A percentile compares a stretch with the other conserved stretches of the same genome.
These are phyloP conservation scores for Bertia moriformis DNA, from an alignment of 2,329 filamentous ascomycete species.

Conservation along the genomic window DNA sequence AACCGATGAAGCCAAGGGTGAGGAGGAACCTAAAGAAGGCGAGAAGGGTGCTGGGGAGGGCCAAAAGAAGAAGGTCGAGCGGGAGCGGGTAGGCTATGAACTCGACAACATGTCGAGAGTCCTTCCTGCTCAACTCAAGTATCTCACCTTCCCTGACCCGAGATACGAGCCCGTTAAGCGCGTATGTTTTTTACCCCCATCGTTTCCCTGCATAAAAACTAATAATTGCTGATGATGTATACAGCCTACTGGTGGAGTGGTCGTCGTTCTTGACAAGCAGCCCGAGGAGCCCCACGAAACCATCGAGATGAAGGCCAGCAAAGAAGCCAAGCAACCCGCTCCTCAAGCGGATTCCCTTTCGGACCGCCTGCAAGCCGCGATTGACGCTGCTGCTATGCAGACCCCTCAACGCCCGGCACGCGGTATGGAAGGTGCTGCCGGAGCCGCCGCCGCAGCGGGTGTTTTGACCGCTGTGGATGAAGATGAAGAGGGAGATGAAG, in stretches of 20 bases:
- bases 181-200: not conserved
- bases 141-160: slow-evolving; percentile 78
- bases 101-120: slow-evolving; percentile 95
- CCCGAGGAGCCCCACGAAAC: slow-evolving; percentile 66
- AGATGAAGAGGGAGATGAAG: slow-evolving; percentile 68
- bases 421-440: slow-evolving; percentile 7
- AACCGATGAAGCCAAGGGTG: slow-evolving; percentile 32
- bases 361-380: slow-evolving; percentile 16
- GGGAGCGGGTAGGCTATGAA: slow-evolving; percentile 85
- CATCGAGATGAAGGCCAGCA: slow-evolving; percentile 86
- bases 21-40: slow-evolving; percentile 47
- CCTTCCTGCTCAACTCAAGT: slow-evolving; percentile 82
- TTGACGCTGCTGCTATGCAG: slow-evolving; percentile 5
- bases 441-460: slow-evolving; percentile 50
- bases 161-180: slow-evolving; percentile 79
- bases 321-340: slow-evolving; percentile 49
- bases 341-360: slow-evolving; percentile 30
- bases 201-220: not conserved
- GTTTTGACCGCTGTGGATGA: slow-evolving; percentile 73
- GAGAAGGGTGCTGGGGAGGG: slow-evolving; percentile 37
- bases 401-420: slow-evolving; percentile 5
- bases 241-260: slow-evolving; percentile 74
- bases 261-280: slow-evolving; percentile 75
- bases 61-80: slow-evolving; percentile 67
- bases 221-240: not conserved